Evolutionary conservation across 345 rosid genomes (phyloP).

Genomic region (Gossypium mustelinum): DNA sequence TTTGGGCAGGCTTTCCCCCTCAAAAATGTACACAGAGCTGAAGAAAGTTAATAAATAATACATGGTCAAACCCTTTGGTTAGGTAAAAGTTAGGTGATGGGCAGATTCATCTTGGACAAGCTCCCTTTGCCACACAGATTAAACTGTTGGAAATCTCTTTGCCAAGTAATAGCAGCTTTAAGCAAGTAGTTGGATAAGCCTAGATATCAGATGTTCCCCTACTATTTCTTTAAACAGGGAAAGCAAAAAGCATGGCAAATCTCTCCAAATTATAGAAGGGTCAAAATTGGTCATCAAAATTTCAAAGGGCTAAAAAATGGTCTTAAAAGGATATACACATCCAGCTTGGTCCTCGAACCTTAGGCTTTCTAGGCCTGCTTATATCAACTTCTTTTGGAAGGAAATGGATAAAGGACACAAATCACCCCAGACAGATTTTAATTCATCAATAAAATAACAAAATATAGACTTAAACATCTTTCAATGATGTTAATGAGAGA

Average conservation of each 20-base stretch:
- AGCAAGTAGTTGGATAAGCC: neutral
- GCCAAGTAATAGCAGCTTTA: neutral
- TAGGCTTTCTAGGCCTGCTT: neutral
- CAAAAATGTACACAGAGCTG: neutral
- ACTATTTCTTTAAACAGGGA: neutral
- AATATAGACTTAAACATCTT: neutral
- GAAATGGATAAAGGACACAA: too few relatives aligned
- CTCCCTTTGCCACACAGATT: neutral
- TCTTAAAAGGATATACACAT: neutral
- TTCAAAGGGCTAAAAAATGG: neutral
- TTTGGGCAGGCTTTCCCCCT: neutral
- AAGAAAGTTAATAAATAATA: too few relatives aligned
- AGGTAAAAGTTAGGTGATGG: neutral
- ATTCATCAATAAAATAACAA: neutral
- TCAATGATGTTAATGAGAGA: neutral
- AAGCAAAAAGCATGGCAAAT: neutral
- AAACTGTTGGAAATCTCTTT: neutral
- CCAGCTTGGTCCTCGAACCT: neutral
- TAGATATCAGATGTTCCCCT: neutral
- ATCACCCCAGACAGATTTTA: too few relatives aligned
- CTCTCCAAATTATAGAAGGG: neutral
- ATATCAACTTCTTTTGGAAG: too few relatives aligned
- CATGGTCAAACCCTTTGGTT: neutral
- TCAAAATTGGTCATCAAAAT: neutral
- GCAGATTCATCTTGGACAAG: neutral